Evolutionary conservation across 1,139 yeast species (phyloP), one percentile per base, ranked within the genome.

Genomic region (Ashbya aceris): DNA sequence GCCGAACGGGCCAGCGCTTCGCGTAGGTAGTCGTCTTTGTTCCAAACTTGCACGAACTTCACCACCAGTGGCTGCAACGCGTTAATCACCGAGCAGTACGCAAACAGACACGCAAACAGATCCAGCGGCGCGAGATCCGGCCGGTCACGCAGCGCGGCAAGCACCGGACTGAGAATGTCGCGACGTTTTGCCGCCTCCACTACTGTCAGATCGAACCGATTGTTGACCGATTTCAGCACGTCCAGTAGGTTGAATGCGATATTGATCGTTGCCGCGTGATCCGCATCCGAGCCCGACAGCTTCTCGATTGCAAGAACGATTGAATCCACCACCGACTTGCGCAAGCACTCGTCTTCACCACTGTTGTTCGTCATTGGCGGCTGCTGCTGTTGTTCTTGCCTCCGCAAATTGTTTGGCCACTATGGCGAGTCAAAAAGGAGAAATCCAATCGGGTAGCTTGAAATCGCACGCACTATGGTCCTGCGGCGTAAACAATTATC

Each of bases 71-170:
- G 41, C 12, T 49, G 50, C 29, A 54, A 42, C 27, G 30, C 41
- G 8, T 39, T 42, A 28, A 42, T 45, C 26, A 50, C 47, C 3
- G 56, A 51, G 33, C 51, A 52, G 31, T 48, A 50, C n/a, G 58
- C 56, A 34, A 53, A 34, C 26, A 50, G 40, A 4, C 47, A 38
- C 3, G 54, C 54, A 14, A 47, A 45, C 11, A 53, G 30, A 35
- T 46, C 49, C 12, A 44, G 20, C 11, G 40, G 27, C 17, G 27
- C 40, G n/a, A 6, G 8, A 7, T 29, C 40, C n/a, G 30, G 40
- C 13, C 30, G 9, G 20, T 30, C 27, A 7, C 33, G 30, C 9
- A 41, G 29, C 2, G 44, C 39, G 14, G 32, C 35, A 26, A 41
- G 26, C 11, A 41, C 14, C 17, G 29, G 23, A 7, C 17, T 31